Percentiles rank a stretch among this genome's conserved stretches.
These are phyloP conservation scores for Spencermartinsiella ligniputridi DNA, from an alignment of 1,139 yeast genomes.

Conservation along the genomic window DNA sequence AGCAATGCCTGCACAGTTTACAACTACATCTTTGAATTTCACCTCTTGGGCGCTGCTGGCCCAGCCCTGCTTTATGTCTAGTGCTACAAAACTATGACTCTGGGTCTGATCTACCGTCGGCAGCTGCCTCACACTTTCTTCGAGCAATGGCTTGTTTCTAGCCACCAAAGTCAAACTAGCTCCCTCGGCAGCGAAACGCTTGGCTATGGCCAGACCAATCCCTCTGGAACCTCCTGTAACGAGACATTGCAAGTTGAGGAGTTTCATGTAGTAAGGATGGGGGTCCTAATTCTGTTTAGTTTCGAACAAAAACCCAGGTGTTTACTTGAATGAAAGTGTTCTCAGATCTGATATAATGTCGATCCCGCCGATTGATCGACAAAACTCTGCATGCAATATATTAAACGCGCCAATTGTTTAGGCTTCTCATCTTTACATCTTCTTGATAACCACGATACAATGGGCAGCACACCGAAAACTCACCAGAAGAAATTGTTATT, in stretches of 20 bases:
- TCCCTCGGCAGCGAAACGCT: constrained; percentile 55
- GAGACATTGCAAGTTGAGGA: constrained; percentile 24
- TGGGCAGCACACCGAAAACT: neutral
- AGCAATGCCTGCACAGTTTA: constrained; percentile 82
- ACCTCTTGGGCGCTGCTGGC: constrained; percentile 27
- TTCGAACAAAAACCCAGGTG: too few species aligned
- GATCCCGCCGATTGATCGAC: too few species aligned
- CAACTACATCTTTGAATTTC: constrained; percentile 41
- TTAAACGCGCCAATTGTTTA: too few species aligned
- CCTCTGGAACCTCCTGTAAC: constrained; percentile 89
- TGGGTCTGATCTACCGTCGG: constrained; percentile 35
- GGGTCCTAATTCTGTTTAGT: too few species aligned
- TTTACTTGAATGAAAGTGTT: too few species aligned
- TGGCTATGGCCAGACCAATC: constrained; percentile 66
- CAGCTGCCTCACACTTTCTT: constrained; percentile 35
- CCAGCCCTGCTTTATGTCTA: constrained; percentile 37
- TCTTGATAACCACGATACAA: neutral
- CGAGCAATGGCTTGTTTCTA: constrained; percentile 42
- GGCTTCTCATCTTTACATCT: too few species aligned
- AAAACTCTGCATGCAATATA: too few species aligned
- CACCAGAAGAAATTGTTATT: constrained; percentile 5
- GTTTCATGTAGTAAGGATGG: neutral
- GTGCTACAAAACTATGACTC: constrained; percentile 46
- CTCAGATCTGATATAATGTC: too few species aligned
- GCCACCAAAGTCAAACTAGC: constrained; percentile 60